These are phyloP conservation scores for Simmondsia chinensis DNA, from an alignment of 148 eudicot species.

Conservation along the genomic window DNA sequence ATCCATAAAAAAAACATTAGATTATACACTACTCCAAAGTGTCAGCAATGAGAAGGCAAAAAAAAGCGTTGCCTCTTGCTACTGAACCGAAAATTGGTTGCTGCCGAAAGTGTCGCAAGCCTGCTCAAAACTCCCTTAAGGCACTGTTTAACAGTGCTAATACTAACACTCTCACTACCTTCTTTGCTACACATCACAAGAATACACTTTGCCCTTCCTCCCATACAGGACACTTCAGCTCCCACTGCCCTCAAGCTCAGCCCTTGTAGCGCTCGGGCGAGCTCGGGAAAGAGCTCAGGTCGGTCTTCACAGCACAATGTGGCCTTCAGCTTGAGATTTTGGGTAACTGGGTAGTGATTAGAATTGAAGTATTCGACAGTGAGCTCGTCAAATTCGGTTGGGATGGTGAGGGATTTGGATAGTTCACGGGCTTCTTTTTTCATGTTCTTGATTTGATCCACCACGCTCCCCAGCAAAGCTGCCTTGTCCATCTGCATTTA, in stretches of 20 bases:
- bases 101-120: slow-evolving; percentile 35
- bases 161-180: neutral
- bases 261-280: slow-evolving; percentile 38
- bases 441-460: slow-evolving; percentile 59
- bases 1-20: too few species aligned
- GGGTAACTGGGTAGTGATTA: too few species aligned
- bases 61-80: slow-evolving; percentile 91
- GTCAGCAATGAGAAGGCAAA: slow-evolving; percentile 10
- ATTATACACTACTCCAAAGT: too few species aligned
- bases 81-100: slow-evolving; percentile 39
- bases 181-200: slow-evolving; percentile 32
- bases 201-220: slow-evolving; percentile 56
- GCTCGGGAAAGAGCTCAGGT: slow-evolving; percentile 53
- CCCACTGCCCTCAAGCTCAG: slow-evolving; percentile 33
- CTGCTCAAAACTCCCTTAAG: slow-evolving; percentile 44
- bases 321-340: too few species aligned
- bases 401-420: slow-evolving; percentile 44
- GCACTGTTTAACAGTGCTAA: slow-evolving; percentile 33
- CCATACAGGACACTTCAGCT: slow-evolving; percentile 66
- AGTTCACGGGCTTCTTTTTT: slow-evolving; percentile 41
- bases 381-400: slow-evolving; percentile 59
- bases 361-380: slow-evolving; percentile 28
- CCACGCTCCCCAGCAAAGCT: slow-evolving; percentile 57
- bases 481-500: slow-evolving; percentile 91
- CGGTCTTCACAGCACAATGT: slow-evolving; percentile 70